phyloP scores from a whole-genome alignment of 1,284 basidiomycete species.

The Anthracocystis walkeri region DNA sequence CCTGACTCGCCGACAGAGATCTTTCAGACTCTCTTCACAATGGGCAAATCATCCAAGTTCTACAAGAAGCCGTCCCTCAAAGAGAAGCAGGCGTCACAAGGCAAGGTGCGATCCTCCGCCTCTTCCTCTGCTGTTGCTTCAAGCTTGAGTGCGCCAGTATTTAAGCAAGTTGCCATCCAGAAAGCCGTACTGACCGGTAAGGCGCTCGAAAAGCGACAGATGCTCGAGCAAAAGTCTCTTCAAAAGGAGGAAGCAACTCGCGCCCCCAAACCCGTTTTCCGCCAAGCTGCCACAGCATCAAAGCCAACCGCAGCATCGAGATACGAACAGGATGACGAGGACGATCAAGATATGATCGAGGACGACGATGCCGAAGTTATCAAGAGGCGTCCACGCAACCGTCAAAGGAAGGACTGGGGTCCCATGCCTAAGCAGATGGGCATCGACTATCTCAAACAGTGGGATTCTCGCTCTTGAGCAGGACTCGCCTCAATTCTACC shows the following conservation, averaged over 20 bases:
- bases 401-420: slow-evolving; percentile 45
- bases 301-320: neutral
- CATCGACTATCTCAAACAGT: slow-evolving; percentile 53
- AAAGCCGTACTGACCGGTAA: slow-evolving; percentile 39
- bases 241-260: slow-evolving; percentile 44
- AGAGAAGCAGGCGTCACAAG: slow-evolving; percentile 43
- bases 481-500: neutral
- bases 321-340: slow-evolving; percentile 13
- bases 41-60: slow-evolving; percentile 56
- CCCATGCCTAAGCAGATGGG: slow-evolving; percentile 52
- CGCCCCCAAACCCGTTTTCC: slow-evolving; percentile 44
- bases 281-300: slow-evolving; percentile 21
- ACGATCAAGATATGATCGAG: slow-evolving; percentile 18
- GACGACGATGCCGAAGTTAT: slow-evolving; percentile 29
- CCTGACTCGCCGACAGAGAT: neutral
- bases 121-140: slow-evolving; percentile 13
- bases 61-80: slow-evolving; percentile 57
- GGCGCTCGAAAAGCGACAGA: slow-evolving; percentile 37
- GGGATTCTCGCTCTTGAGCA: slow-evolving; percentile 32
- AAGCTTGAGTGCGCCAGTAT: slow-evolving; percentile 12
- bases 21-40: neutral
- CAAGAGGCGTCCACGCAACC: slow-evolving; percentile 46
- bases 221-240: slow-evolving; percentile 34
- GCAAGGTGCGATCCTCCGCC: slow-evolving; percentile 37
- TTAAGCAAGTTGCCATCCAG: slow-evolving; percentile 25